phyloP scores from a whole-genome alignment of 1,284 basidiomycete species.

The Naganishia sp. region DNA sequence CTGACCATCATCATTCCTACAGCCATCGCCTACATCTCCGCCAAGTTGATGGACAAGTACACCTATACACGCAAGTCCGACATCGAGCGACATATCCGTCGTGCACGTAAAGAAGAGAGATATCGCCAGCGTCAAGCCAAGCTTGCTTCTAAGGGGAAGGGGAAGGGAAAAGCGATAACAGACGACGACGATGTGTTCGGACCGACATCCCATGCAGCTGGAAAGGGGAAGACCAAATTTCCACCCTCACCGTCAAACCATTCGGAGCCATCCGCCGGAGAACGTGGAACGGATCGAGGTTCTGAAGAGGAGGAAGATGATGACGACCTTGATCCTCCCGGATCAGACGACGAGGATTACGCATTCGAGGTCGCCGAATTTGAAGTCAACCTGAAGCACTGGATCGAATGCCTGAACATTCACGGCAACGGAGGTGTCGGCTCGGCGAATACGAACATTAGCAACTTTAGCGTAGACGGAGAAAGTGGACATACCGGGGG shows the following conservation, averaged over 20 bases:
- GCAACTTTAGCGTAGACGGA: constrained; percentile 26
- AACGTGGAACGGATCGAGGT: constrained; percentile 38
- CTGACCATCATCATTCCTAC: constrained; percentile 1
- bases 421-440: constrained; percentile 71
- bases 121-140: constrained; percentile 12
- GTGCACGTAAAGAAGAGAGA: constrained; percentile 20
- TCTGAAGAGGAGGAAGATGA: constrained; percentile 39
- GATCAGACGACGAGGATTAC: constrained; percentile 33
- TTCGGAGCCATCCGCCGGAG: constrained; percentile 4
- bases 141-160: background rate
- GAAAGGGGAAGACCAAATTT: background rate
- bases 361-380: constrained; percentile 59
- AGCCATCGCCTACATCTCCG: constrained; percentile 85
- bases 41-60: constrained; percentile 76
- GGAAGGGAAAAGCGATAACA: background rate
- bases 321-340: constrained; percentile 29
- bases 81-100: constrained; percentile 20
- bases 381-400: constrained; percentile 75
- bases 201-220: background rate
- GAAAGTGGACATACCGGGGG: constrained; percentile 8
- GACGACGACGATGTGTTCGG: constrained; percentile 20
- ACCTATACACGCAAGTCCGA: constrained; percentile 59
- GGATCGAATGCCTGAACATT: constrained; percentile 87
- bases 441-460: constrained; percentile 35
- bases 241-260: background rate